phyloP scores from a whole-genome alignment of 495 filamentous ascomycete genomes.

The Trypethelium eluteriae region DNA sequence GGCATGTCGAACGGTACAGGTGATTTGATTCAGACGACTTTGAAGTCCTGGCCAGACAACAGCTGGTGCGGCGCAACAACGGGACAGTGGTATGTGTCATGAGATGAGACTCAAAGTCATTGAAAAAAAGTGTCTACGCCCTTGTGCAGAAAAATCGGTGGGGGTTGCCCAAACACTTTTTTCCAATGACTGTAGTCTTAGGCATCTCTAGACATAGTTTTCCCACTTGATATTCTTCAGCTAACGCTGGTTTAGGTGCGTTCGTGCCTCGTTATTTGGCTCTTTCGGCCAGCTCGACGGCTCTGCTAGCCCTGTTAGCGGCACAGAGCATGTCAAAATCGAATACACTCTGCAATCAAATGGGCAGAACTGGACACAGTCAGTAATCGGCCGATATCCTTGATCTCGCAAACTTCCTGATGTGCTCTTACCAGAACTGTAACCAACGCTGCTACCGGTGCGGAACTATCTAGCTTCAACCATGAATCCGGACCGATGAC shows the following conservation, averaged over 20 bases:
- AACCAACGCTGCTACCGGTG: constrained; percentile 34
- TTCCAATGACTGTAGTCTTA: background rate
- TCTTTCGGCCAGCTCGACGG: constrained; percentile 37
- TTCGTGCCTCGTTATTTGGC: constrained; percentile 39
- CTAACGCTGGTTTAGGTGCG: constrained; percentile 22
- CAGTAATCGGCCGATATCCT: constrained; percentile 14
- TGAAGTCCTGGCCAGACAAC: constrained; percentile 35
- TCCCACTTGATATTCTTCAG: background rate
- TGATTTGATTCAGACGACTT: constrained; percentile 36
- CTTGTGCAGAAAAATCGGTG: too few species aligned
- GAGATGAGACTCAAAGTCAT: background rate
- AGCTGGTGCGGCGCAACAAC: constrained; percentile 34
- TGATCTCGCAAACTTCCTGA: background rate
- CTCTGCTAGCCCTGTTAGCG: constrained; percentile 28
- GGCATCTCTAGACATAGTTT: background rate
- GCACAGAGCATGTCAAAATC: constrained; percentile 33
- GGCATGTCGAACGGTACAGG: constrained; percentile 43
- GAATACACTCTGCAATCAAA: constrained; percentile 35
- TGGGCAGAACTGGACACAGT: constrained; percentile 36
- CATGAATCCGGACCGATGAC: constrained; percentile 35
- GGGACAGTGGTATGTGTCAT: constrained; percentile 29
- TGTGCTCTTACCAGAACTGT: constrained; percentile 27
- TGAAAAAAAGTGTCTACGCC: too few species aligned
- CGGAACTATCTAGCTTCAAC: constrained; percentile 30
- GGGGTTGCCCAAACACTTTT: too few species aligned